phyloP scores from a whole-genome alignment of 2,329 filamentous ascomycete species.

The Macrophomina tecta region DNA sequence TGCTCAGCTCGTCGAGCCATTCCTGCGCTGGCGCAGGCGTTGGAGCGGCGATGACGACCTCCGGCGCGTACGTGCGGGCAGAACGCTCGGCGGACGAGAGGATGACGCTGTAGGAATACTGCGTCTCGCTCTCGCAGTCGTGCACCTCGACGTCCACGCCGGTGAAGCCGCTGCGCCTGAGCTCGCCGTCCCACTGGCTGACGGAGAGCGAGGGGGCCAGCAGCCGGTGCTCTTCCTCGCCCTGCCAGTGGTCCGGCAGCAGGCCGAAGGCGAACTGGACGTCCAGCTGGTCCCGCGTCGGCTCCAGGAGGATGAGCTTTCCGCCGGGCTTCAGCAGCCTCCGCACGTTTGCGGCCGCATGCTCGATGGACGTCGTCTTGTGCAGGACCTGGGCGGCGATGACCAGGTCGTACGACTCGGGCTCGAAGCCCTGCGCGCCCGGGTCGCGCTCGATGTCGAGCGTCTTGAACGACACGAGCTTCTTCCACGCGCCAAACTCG shows the following conservation, averaged over 20 bases:
- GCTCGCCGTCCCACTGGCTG: conserved; percentile 1
- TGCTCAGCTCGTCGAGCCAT: background rate
- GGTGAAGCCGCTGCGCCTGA: conserved; percentile 1
- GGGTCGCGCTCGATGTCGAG: conserved; percentile 28
- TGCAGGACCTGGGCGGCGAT: conserved; percentile 27
- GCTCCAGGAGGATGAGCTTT: conserved; percentile 44
- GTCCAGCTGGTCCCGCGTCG: conserved; percentile 27
- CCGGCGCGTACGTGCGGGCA: conserved; percentile 1
- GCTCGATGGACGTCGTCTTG: conserved; percentile 25
- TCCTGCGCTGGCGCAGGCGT: background rate
- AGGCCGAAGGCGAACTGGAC: background rate
- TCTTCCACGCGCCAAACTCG: background rate
- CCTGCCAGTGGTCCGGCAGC: conserved; percentile 45
- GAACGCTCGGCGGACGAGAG: background rate
- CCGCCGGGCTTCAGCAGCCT: conserved; percentile 48
- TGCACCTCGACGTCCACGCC: conserved; percentile 14
- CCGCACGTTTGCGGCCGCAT: conserved; percentile 30
- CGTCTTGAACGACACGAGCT: conserved; percentile 14
- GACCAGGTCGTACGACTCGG: conserved; percentile 24
- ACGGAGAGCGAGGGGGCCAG: conserved; percentile 33
- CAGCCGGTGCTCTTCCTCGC: conserved; percentile 38
- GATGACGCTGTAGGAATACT: conserved; percentile 29
- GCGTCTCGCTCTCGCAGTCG: background rate
- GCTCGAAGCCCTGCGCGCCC: conserved; percentile 26
- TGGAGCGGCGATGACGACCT: background rate